Evolutionary conservation across 2,329 filamentous ascomycete genomes (phyloP), one percentile per base, ranked within the genome.

Genomic region (Aspergillus hiratsukae): DNA sequence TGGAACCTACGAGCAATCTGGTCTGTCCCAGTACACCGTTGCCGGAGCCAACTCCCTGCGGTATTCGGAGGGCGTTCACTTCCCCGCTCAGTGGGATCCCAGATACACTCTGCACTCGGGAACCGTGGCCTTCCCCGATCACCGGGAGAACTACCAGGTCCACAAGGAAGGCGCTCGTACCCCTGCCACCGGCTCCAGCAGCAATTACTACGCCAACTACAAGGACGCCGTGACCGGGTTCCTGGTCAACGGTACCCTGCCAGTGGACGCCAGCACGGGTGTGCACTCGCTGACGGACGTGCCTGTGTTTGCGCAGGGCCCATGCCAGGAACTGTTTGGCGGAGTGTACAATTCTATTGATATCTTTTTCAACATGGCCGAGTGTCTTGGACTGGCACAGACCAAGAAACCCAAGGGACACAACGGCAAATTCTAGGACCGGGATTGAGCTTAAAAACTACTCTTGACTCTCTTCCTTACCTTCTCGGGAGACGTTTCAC

Each of bases 41-140:
- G 76, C 80, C 54, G 80, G 88, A 61, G 77, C 81, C 1, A 83
- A 83, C 51, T 76, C 80, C 57, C 72, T 85, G 6, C 76, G 76
- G 56, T 93, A 93, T 78, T 82, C 81, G 64, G 88, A 89, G 23
- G 87, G 87, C 52, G 80, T 84, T 64, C 83, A 89, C 76, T 95
- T 94, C 80, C 90, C 90, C 21, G 80, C 83, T 60, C 91, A 90
- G 78, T 94, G 90, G 90, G 87, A 90, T 70, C 90, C 90, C 14
- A 83, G 90, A 31, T 94, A 93, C 75, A 88, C 88, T 56, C 84
- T 95, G 51, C 89, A 88, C 55, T 82, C 85, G 43, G 90, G 90
- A 52, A 73, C 90, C 35, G 83, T 80, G 50, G 88, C 88, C 31
- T 82, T 83, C 68, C 90, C 90, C 0, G 90, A 95, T 71, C 84